phyloP scores from a whole-genome alignment of 2,329 filamentous ascomycete species.

The Alternaria rosae region DNA sequence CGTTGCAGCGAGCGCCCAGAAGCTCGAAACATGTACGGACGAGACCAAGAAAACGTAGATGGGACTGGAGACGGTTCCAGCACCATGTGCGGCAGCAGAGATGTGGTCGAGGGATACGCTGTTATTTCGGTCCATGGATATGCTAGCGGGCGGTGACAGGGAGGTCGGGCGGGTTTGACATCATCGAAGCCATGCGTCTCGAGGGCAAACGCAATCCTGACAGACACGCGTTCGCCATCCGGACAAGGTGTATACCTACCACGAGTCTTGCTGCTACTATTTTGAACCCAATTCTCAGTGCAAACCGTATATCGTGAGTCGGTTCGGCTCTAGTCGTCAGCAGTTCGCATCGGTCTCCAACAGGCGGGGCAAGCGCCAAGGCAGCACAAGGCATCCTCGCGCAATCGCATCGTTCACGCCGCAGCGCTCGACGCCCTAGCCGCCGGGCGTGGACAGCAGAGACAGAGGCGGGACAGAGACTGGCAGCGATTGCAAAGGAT shows the following conservation, averaged over 20 bases:
- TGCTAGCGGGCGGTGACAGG: constrained; percentile 11
- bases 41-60: background rate
- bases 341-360: constrained; percentile 15
- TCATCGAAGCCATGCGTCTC: constrained; percentile 23
- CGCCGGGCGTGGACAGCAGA: constrained; percentile 1
- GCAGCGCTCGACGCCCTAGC: constrained; percentile 4
- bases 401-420: constrained; percentile 9
- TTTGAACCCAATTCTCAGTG: background rate
- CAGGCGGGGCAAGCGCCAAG: constrained; percentile 33
- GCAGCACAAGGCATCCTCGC: constrained; percentile 16
- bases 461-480: background rate
- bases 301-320: background rate
- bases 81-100: background rate
- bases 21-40: constrained; percentile 1
- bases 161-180: constrained; percentile 22
- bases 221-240: constrained; percentile 19
- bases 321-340: background rate
- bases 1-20: background rate
- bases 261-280: background rate
- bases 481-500: constrained; percentile 26
- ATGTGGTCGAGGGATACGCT: constrained; percentile 1
- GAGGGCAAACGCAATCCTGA: constrained; percentile 15
- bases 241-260: background rate
- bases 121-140: constrained; percentile 6
- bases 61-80: constrained; percentile 3